These are phyloP conservation scores for Phialocephala subalpina DNA, from an alignment of 2,329 filamentous ascomycete species.

Conservation along the genomic window DNA sequence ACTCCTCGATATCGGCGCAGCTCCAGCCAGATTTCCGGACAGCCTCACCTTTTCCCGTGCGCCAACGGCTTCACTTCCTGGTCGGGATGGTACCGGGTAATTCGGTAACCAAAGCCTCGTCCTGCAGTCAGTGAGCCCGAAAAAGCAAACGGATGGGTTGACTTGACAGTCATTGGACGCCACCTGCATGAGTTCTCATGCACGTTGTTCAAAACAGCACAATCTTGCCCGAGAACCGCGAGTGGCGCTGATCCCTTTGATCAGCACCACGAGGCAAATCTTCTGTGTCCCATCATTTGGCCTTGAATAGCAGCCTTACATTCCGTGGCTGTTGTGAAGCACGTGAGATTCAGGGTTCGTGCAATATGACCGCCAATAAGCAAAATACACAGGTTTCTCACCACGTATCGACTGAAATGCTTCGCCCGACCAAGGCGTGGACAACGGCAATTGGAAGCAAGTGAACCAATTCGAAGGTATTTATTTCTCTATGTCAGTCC, in stretches of 20 bases:
- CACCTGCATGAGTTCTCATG: background rate
- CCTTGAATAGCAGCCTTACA: conserved; percentile 1
- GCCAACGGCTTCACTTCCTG: background rate
- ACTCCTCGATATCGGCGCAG: background rate
- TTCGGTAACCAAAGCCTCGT: background rate
- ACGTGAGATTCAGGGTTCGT: conserved; percentile 4
- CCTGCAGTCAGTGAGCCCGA: background rate
- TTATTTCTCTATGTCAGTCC: background rate
- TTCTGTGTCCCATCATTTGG: conserved; percentile 2
- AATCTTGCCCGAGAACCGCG: conserved; percentile 8
- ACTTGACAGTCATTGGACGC: background rate
- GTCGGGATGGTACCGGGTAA: background rate
- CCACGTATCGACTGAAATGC: background rate
- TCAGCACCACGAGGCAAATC: background rate
- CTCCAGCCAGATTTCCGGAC: background rate
- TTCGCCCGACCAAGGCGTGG: conserved; percentile 9
- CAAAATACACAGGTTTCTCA: background rate
- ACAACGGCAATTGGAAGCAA: background rate
- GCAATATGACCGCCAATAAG: background rate
- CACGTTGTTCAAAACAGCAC: background rate
- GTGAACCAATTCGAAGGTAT: conserved; percentile 6
- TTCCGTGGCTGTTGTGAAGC: background rate
- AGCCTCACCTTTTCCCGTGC: background rate
- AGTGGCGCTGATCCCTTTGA: background rate
- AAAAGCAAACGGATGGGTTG: conserved; percentile 6